Evolutionary conservation across 2,329 filamentous ascomycete genomes (phyloP), one percentile per base, ranked within the genome.

Genomic region (Lachnellula subtilissima): DNA sequence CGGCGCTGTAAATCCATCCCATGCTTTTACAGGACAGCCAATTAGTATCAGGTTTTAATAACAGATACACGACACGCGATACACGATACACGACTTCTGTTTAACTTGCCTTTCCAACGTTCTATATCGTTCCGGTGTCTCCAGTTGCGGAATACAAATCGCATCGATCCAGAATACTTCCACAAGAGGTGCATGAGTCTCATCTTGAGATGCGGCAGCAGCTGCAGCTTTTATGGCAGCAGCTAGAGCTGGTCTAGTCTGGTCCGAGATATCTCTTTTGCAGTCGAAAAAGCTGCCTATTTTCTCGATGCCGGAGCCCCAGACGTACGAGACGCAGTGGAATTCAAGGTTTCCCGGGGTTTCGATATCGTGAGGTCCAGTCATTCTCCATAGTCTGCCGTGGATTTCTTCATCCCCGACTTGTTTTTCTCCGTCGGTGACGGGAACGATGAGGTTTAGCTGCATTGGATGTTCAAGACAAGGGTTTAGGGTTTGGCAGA

Each of bases 151-250:
- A 19, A 62, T 55, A 45, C 60, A 62, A 7, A 62, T 45, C 6
- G 58, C 60, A 52, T 61, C 60, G 12, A 62, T 61, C 58, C 60
- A 61, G 37, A 60, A 61, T 4, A 53, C 58, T 17, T 61, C 57
- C 9, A 54, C 42, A 4, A 47, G 50, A 9, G 52, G 48, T 3
- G 23, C 45, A 40, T 45, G 42, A 4, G 37, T 17, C 11, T 56
- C 40, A 28, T 28, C 8, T 28, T 28, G 25, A 12, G 35, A 22
- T 25, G 42, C 22, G 8, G 57, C 42, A 5, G 35, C 37, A 4
- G 54, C 51, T 5, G 51, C 53, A 4, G 60, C 60, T 42, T 50
- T 56, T n/a, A 61, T 58, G 1, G 58, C 60, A 28, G 58, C 60
- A 3, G 49, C 48, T 0, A 61, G 55, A 5, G 55, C 60, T 5